These are phyloP conservation scores for Conidiobolus coronatus DNA, from an alignment of 371 early-diverging fungal genomes.

Conservation along the genomic window DNA sequence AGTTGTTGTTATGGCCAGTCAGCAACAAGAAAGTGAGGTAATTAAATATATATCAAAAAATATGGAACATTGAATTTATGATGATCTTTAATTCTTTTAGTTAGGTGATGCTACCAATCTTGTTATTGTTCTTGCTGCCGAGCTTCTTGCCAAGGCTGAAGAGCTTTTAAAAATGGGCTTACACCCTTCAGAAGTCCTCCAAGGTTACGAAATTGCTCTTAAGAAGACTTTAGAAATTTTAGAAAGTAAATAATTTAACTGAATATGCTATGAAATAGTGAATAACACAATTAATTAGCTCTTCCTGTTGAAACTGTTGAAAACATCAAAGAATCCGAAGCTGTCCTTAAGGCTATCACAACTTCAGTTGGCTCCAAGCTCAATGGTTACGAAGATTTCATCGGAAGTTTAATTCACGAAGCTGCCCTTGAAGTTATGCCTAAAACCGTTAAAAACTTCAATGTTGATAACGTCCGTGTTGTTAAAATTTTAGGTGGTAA, in stretches of 20 bases:
- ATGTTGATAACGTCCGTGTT: slow-evolving; percentile 86
- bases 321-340: slow-evolving; percentile 21
- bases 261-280: not conserved
- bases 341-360: slow-evolving; percentile 43
- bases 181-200: slow-evolving; percentile 80
- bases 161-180: slow-evolving; percentile 80
- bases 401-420: slow-evolving; percentile 57
- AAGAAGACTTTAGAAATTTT: slow-evolving; percentile 63
- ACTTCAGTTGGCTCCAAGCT: slow-evolving; percentile 77
- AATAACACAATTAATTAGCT: slow-evolving; percentile 13
- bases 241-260: slow-evolving; percentile 26
- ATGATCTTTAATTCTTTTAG: slow-evolving; percentile 10
- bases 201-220: slow-evolving; percentile 78
- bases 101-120: slow-evolving; percentile 90
- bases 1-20: slow-evolving; percentile 86
- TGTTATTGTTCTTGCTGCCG: slow-evolving; percentile 84
- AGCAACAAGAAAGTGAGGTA: slow-evolving; percentile 95
- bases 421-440: slow-evolving; percentile 87
- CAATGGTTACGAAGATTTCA: slow-evolving; percentile 79
- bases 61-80: not conserved
- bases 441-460: slow-evolving; percentile 58
- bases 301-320: slow-evolving; percentile 40
- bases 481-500: slow-evolving; percentile 94
- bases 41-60: not conserved
- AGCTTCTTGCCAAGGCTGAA: slow-evolving; percentile 83